phyloP scores from a whole-genome alignment of 2,329 filamentous ascomycete genomes.

The Colletotrichum paranaense region DNA sequence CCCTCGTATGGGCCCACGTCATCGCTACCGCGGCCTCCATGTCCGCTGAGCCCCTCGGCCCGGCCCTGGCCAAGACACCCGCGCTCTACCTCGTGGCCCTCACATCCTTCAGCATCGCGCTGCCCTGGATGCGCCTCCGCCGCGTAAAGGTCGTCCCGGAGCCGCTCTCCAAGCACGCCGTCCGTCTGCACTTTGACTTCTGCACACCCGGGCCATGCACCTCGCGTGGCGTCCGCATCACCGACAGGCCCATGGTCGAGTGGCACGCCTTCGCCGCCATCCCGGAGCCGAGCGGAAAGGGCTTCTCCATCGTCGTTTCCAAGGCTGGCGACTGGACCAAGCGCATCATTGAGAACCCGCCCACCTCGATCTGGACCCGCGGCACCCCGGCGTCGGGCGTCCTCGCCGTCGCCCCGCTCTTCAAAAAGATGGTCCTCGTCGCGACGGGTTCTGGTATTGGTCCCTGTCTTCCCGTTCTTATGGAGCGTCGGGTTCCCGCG shows the following conservation, averaged over 20 bases:
- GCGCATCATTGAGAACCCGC: slow-evolving; percentile 70
- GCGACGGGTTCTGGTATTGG: slow-evolving; percentile 81
- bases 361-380: slow-evolving; percentile 73
- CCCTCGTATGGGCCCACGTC: slow-evolving; percentile 73
- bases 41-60: slow-evolving; percentile 47
- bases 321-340: slow-evolving; percentile 82
- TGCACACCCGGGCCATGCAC: slow-evolving; percentile 60
- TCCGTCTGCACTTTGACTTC: slow-evolving; percentile 78
- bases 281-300: slow-evolving; percentile 61
- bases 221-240: slow-evolving; percentile 60
- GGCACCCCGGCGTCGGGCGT: slow-evolving; percentile 76
- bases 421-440: slow-evolving; percentile 73
- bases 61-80: slow-evolving; percentile 51
- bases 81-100: slow-evolving; percentile 75
- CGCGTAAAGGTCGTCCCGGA: slow-evolving; percentile 75
- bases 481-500: slow-evolving; percentile 58
- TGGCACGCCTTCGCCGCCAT: slow-evolving; percentile 84
- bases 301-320: slow-evolving; percentile 78
- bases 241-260: slow-evolving; percentile 72
- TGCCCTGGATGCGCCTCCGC: slow-evolving; percentile 80
- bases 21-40: slow-evolving; percentile 62
- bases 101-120: slow-evolving; percentile 73
- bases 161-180: slow-evolving; percentile 77
- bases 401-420: slow-evolving; percentile 74
- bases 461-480: slow-evolving; percentile 71